Evolutionary conservation across 768 basidiomycete species (phyloP).

Genomic region (Mycena kentingensis): DNA sequence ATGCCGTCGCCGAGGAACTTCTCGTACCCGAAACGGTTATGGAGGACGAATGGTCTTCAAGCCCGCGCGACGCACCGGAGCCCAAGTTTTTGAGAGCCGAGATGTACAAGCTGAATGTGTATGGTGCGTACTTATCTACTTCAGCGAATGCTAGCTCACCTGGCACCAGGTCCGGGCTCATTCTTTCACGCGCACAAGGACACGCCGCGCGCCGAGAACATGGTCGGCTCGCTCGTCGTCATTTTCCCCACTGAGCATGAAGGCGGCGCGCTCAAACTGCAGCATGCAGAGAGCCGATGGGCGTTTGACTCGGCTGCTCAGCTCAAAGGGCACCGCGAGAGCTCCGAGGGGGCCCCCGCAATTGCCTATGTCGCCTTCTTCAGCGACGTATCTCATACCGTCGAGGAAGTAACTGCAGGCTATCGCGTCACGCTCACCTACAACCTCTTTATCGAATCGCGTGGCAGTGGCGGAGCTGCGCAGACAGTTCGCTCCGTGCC

Average conservation of each 20-base stretch:
- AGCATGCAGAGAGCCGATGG: slow-evolving; percentile 31
- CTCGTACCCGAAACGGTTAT: slow-evolving; percentile 10
- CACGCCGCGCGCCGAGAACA: slow-evolving; percentile 36
- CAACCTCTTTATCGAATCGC: slow-evolving; percentile 10
- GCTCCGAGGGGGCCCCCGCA: no score
- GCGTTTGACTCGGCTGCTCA: slow-evolving; percentile 35
- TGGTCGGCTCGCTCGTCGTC: slow-evolving; percentile 48
- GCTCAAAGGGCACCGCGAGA: slow-evolving; percentile 13
- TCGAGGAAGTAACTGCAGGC: slow-evolving; percentile 1
- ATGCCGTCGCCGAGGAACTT: slow-evolving; percentile 20
- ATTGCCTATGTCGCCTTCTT: slow-evolving; percentile 13
- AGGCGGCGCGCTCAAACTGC: slow-evolving; percentile 40
- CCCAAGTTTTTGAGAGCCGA: no score
- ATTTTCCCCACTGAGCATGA: slow-evolving; percentile 43
- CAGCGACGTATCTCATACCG: slow-evolving; percentile 9
- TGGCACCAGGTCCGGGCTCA: slow-evolving; percentile 31
- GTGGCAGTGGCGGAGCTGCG: no score
- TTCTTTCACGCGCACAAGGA: slow-evolving; percentile 48
- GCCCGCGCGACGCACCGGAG: slow-evolving; percentile 21
- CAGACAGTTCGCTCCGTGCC: no score
- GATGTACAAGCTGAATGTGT: slow-evolving; percentile 46
- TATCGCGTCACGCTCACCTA: slow-evolving; percentile 13
- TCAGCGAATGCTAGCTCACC: no score
- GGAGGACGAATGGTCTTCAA: no score
- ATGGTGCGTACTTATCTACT: slow-evolving; percentile 34